Percentiles rank a stretch among this genome's conserved stretches.
These are phyloP conservation scores for Diutina catenulata DNA, from an alignment of 1,139 yeast species.

Conservation along the genomic window DNA sequence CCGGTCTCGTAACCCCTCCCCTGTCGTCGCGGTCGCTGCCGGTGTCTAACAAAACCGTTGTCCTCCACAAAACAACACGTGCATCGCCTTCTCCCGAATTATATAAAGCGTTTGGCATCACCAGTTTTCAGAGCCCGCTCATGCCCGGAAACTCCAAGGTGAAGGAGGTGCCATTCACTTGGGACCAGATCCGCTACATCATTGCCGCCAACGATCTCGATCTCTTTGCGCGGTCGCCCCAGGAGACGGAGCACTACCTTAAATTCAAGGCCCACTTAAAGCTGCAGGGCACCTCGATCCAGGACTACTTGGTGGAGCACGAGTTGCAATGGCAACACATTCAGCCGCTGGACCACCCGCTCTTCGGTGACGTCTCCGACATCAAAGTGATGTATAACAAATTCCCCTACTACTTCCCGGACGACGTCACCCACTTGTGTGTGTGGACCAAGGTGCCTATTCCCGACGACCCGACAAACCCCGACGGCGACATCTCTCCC, in stretches of 20 bases:
- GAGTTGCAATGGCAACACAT: slow-evolving; percentile 24
- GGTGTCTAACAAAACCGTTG: no score
- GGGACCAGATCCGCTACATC: slow-evolving; percentile 25
- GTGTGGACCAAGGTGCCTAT: slow-evolving; percentile 27
- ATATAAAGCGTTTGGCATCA: slow-evolving; percentile 11
- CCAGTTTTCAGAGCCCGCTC: slow-evolving; percentile 19
- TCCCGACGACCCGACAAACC: slow-evolving; percentile 19
- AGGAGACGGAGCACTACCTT: slow-evolving; percentile 21
- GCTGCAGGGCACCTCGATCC: slow-evolving; percentile 17
- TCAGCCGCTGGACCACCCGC: slow-evolving; percentile 7
- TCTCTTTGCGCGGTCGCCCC: slow-evolving; percentile 27
- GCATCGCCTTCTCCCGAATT: neutral
- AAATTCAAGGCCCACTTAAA: slow-evolving; percentile 22
- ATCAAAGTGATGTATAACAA: slow-evolving; percentile 25
- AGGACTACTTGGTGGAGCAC: slow-evolving; percentile 24
- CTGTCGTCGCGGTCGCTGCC: neutral
- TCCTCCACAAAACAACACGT: no score
- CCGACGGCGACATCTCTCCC: slow-evolving; percentile 18
- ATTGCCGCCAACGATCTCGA: slow-evolving; percentile 23
- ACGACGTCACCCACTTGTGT: slow-evolving; percentile 27
- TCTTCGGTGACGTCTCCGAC: slow-evolving; percentile 11
- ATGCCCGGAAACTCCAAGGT: slow-evolving; percentile 33
- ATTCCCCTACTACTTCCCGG: slow-evolving; percentile 31
- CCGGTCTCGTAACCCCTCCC: slow-evolving; percentile 3
- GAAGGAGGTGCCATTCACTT: slow-evolving; percentile 14